Evolutionary conservation across 2,329 filamentous ascomycete species (phyloP), one percentile per base, ranked within the genome.

Genomic region (Dactylellina drechsleri): DNA sequence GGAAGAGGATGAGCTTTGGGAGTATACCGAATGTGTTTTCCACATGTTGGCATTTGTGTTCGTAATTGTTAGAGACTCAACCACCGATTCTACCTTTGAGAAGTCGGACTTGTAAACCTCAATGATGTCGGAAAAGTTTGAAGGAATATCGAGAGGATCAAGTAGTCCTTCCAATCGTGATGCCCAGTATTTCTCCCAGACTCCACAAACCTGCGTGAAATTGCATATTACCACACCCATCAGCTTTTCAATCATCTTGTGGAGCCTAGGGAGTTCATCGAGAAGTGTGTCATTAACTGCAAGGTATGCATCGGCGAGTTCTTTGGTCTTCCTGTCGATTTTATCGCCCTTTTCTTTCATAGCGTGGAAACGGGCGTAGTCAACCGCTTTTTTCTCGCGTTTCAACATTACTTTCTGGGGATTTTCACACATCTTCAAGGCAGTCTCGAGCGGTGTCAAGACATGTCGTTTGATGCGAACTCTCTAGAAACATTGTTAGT

Each of bases 221-320:
- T 92, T 93, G 68, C 87, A 88, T 50, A 97, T 85, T 79, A 92
- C 94, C 23, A 91, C 90, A 79, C 93, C 91, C 79, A 95, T 92
- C 76, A 97, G 85, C 79, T 90, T 91, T 76, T 92, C 92, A 0
- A 94, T 97, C 77, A 95, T 83, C 6, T 84, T 83, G 60, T 95
- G 96, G 15, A 99, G 86, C 80, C 90, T 90, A 0, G 94, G 94
- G 54, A 99, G 86, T 81, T 98, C 94, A 78, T 94, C 91, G 82
- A 97, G 97, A 73, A 98, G 85, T 0, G 94, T 92, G 77, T 97
- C 92, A 80, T 98, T 98, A 73, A 99, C 85, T 6, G 93, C 92
- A 47, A 92, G 87, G 81, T 97, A 99, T 80, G 96, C 91, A 79
- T 97, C 92, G 18, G 93, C 92, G 45, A 91, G 88, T 78, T 96